Base-by-base conservation (phyloP, 23 red algal genomes). In the Porphyridium purpureum region DNA sequence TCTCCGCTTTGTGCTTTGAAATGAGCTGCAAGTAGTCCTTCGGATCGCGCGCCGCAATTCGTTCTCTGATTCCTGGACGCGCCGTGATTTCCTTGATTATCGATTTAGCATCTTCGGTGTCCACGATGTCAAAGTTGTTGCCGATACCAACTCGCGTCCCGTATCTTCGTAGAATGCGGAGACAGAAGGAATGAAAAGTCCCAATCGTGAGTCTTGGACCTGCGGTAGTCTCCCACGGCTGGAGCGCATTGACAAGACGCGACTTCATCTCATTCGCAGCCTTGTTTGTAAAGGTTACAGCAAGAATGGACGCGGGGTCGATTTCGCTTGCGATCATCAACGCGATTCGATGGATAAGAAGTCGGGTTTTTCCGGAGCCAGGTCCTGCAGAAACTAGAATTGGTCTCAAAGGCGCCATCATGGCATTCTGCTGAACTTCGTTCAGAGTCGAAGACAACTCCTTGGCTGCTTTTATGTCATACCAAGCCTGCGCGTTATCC, bases 261-360 rank as follows among this genome's bases (percentile, higher is more conserved):
- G 57, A 29, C 59, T 63, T 70, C 82, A 88, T 88, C 69, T 87
- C 82, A 5, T 55, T 35, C 26, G 82, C 82, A 1, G 82, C 82
- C 53, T 78, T 78, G 49, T 88, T 88, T 9, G 82, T 88, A 57
- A 88, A 88, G 4, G 82, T 88, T 14, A 88, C 82, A 0, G 71
- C 82, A 30, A 88, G 55, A 59, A 88, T 51, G 21, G 8, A 24
- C 53, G 33, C 57, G 7, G 66, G 57, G 14, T 59, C 20, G 32
- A 78, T 49, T 2, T 55, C 54, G 29, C 22, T 35, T 17, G 55
- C 52, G 14, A 72, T 63, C 2, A 88, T 64, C 32, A 72, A 88
- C 0, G 71, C 82, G 49, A 78, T 54, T 22, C 82, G 70, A 26
- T 70, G 55, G 15, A 58, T 72, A 20, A 88, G 51, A 31, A 88